Evolutionary conservation across 208 protist species (phyloP).

Genomic region (Endotrypanum monterogeii): DNA sequence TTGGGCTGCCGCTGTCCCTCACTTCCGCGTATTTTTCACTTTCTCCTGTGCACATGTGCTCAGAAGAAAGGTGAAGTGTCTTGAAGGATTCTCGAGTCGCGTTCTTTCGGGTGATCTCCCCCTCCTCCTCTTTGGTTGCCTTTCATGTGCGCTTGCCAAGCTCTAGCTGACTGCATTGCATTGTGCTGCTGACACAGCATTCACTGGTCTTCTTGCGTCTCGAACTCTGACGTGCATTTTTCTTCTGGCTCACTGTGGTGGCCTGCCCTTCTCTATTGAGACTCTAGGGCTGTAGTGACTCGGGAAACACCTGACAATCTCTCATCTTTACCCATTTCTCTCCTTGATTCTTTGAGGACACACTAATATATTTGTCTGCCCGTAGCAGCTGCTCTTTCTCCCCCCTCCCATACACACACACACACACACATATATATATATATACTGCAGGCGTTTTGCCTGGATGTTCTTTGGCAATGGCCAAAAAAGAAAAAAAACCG

Average conservation of each 20-base stretch:
- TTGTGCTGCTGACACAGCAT: background rate
- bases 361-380: background rate
- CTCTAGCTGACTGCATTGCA: background rate
- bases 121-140: background rate
- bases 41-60: background rate
- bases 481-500: constrained; percentile 29
- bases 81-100: background rate
- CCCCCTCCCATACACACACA: background rate
- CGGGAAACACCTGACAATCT: background rate
- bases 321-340: background rate
- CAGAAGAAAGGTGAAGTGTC: background rate
- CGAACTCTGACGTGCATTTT: background rate
- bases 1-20: background rate
- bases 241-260: background rate
- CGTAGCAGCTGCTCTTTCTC: background rate
- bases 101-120: background rate
- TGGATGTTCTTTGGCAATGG: constrained; percentile 4
- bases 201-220: background rate
- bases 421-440: background rate
- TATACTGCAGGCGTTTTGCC: background rate
- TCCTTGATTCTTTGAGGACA: background rate
- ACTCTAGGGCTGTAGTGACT: background rate
- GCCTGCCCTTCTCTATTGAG: background rate
- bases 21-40: background rate
- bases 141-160: background rate